Base-by-base conservation (phyloP, 768 basidiomycete genomes). In the Xerocomellus dryophilus region DNA sequence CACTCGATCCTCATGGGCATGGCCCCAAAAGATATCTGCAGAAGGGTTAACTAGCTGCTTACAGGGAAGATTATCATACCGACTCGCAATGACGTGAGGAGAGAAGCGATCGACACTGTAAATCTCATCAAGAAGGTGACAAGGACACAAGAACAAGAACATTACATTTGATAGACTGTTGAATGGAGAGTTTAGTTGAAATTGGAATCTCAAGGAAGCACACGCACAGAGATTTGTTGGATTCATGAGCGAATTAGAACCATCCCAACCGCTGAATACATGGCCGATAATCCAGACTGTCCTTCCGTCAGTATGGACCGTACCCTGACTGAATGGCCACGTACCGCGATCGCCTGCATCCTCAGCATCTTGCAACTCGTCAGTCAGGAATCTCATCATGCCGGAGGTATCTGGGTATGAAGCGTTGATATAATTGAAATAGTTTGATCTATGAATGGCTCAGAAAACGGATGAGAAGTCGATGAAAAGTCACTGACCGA, bases 381-480 rank as follows among this genome's bases (percentile, higher is more conserved):
- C 83, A 7, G 88, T 90, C 58, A 91, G 62, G 71, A 88, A 90
- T 35, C 85, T 77, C 60, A 90, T 73, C 82, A 90, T 86, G 20
- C 88, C 88, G 41, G 85, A 89, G 38, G 75, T 74, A 67, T 91
- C 89, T 11, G 84, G 79, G 23, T 79, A 66, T 21, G 82, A 83
- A 63, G 87, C 76, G 61, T 90, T 88, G 71, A 90, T 84, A 62
- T 85, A 91, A 66, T 85, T 86, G 72, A 89, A 87, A 58, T 79
- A 82, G 65, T 91, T 91, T 12, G 82, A 74, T 45, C 83, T 83
- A 57, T 59, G 50, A 39, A 44, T 43, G 34, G 36, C 7, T 58
- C 34, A 56, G 58, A 50, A 51, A 21, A 47, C 18, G 9, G 20
- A 17, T 7, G 43, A 57, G 51, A 59, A 39, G 6, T 34, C 6